A percentile compares a stretch with the other conserved stretches of the same genome.
phyloP scores from a whole-genome alignment of 2,329 filamentous ascomycete species.

The Pochonia chlamydosporia region DNA sequence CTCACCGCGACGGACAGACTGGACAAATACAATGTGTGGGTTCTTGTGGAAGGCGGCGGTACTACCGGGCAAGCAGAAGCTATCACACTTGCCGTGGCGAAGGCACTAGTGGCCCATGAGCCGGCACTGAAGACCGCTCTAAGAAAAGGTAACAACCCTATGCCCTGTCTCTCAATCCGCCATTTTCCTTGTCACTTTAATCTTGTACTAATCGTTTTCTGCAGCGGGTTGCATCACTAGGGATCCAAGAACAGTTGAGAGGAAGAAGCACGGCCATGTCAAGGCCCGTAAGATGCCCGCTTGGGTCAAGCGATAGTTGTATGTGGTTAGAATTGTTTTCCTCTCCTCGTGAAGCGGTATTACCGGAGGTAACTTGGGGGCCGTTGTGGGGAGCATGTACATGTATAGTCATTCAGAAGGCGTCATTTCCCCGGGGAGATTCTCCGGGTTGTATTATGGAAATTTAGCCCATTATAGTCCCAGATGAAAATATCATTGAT shows the following conservation, averaged over 20 bases:
- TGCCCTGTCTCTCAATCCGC: neutral
- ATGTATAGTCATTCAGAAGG: neutral
- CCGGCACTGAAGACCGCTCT: conserved; percentile 83
- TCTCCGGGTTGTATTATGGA: conserved; percentile 4
- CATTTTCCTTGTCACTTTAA: neutral
- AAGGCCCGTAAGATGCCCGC: conserved; percentile 98
- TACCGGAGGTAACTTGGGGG: neutral
- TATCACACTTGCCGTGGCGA: conserved; percentile 81
- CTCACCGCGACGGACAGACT: conserved; percentile 74
- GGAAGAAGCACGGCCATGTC: conserved; percentile 93
- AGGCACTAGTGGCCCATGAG: conserved; percentile 85
- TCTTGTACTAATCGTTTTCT: conserved; percentile 11
- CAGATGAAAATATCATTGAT: neutral
- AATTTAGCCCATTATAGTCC: neutral
- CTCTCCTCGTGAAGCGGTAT: neutral
- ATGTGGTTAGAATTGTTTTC: neutral
- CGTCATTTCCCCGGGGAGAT: neutral
- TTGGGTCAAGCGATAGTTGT: conserved; percentile 78
- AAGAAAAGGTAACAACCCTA: conserved; percentile 67
- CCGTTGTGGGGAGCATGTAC: neutral
- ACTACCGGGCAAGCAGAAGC: conserved; percentile 95
- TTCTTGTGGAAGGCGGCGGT: conserved; percentile 75
- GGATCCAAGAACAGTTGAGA: conserved; percentile 87
- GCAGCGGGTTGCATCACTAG: conserved; percentile 88
- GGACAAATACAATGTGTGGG: conserved; percentile 98